Evolutionary conservation across 495 filamentous ascomycete species (phyloP).

Genomic region (Penicillium paradoxum): DNA sequence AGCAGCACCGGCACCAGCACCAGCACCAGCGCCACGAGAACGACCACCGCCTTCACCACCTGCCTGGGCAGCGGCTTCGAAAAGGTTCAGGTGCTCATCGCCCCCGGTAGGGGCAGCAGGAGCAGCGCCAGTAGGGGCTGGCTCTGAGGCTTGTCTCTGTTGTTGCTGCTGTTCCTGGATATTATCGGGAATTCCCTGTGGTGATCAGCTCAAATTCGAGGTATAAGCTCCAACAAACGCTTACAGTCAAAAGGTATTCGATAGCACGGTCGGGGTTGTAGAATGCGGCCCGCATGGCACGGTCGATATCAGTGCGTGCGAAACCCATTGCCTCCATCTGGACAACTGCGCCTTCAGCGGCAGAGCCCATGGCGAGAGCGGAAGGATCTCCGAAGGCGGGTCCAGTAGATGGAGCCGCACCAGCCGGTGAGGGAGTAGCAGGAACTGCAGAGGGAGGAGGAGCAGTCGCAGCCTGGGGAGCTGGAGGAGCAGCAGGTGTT

Average conservation of each 20-base stretch:
- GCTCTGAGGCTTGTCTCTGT: constrained; percentile 21
- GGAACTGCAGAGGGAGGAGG: constrained; percentile 53
- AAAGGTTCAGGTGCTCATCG: constrained; percentile 79
- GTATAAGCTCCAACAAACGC: constrained; percentile 23
- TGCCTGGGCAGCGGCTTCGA: constrained; percentile 84
- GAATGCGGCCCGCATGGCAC: constrained; percentile 91
- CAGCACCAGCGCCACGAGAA: constrained; percentile 40
- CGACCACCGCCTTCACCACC: constrained; percentile 55
- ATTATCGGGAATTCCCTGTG: constrained; percentile 87
- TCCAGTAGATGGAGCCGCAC: constrained; percentile 37
- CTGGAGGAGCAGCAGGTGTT: constrained; percentile 55
- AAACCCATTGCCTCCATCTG: constrained; percentile 99
- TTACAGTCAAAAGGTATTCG: constrained; percentile 85
- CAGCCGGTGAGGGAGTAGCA: constrained; percentile 61
- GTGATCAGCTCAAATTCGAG: constrained; percentile 9
- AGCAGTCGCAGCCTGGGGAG: constrained; percentile 56
- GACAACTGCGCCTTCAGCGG: constrained; percentile 79
- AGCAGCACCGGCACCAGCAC: constrained; percentile 47
- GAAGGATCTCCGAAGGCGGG: constrained; percentile 67
- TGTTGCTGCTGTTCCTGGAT: constrained; percentile 59
- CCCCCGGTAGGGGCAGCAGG: constrained; percentile 39
- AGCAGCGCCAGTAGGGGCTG: constrained; percentile 33
- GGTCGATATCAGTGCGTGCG: constrained; percentile 74
- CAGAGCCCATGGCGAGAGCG: constrained; percentile 73
- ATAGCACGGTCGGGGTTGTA: constrained; percentile 96